These are phyloP conservation scores for Solidago caesia DNA, from an alignment of 129 eudicot genomes.

Conservation along the genomic window DNA sequence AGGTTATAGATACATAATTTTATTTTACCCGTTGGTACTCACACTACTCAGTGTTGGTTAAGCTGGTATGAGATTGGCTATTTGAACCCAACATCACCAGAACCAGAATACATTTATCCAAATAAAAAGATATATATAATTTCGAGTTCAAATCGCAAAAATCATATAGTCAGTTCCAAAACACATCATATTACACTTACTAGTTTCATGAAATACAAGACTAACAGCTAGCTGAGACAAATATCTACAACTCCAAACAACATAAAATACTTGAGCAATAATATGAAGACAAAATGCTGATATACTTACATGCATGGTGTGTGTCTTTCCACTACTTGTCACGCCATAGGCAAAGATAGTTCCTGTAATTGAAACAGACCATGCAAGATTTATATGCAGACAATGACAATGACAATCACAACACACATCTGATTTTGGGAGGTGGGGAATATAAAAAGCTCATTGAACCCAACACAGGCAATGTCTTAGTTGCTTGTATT, in stretches of 20 bases:
- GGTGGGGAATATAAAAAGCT: no score
- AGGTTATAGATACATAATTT: neutral
- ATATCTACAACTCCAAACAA: conserved; percentile 3
- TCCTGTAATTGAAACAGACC: conserved; percentile 50
- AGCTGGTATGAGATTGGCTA: neutral
- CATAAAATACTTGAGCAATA: conserved; percentile 16
- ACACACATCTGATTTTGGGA: neutral
- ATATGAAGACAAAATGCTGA: conserved; percentile 5
- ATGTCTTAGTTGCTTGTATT: no score
- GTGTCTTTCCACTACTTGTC: conserved; percentile 99
- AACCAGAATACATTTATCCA: neutral
- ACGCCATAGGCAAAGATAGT: conserved; percentile 98
- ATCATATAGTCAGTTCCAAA: neutral
- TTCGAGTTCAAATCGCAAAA: neutral
- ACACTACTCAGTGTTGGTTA: neutral
- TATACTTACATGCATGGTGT: conserved; percentile 91
- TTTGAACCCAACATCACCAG: neutral
- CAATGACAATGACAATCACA: conserved; percentile 9
- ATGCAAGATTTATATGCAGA: conserved; percentile 20
- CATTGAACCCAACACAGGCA: neutral
- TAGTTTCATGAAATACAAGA: conserved; percentile 8
- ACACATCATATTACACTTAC: neutral
- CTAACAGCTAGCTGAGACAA: conserved; percentile 20
- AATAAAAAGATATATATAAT: neutral
- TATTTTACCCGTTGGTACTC: neutral